Percentiles rank a stretch among this genome's conserved stretches.
Evolutionary conservation across 2,329 filamentous ascomycete genomes (phyloP).

Genomic region (Hypoxylon rubiginosum): DNA sequence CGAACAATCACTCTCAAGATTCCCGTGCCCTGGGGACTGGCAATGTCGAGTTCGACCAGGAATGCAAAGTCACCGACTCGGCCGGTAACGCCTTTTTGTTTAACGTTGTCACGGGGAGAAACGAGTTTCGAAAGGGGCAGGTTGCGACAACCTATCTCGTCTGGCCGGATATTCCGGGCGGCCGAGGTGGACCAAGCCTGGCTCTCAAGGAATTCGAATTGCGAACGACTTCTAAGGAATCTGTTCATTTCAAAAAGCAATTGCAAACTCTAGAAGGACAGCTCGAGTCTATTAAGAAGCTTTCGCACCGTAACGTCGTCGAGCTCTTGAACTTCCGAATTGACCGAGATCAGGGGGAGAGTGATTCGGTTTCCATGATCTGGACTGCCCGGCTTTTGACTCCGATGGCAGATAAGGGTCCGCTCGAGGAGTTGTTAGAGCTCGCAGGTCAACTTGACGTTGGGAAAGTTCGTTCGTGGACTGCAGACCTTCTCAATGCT

Average conservation of each 20-base stretch:
- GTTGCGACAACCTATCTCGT: slow-evolving; percentile 80
- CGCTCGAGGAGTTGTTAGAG: slow-evolving; percentile 84
- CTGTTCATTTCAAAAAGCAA: slow-evolving; percentile 77
- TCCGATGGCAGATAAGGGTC: slow-evolving; percentile 84
- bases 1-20: slow-evolving; percentile 54
- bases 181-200: slow-evolving; percentile 71
- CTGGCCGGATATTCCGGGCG: slow-evolving; percentile 72
- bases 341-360: slow-evolving; percentile 62
- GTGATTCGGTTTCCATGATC: slow-evolving; percentile 55
- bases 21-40: slow-evolving; percentile 51
- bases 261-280: slow-evolving; percentile 82
- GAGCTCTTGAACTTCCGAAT: slow-evolving; percentile 88
- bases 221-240: slow-evolving; percentile 68
- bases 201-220: slow-evolving; percentile 80
- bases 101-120: slow-evolving; percentile 77
- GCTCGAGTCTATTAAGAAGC: slow-evolving; percentile 79
- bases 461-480: slow-evolving; percentile 86
- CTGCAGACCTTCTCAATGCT: slow-evolving; percentile 90
- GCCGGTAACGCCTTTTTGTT: slow-evolving; percentile 76
- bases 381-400: slow-evolving; percentile 84
- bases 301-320: slow-evolving; percentile 82
- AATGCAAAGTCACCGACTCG: slow-evolving; percentile 72
- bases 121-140: slow-evolving; percentile 73
- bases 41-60: slow-evolving; percentile 74
- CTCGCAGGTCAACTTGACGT: slow-evolving; percentile 81